phyloP scores from a whole-genome alignment of 1,139 yeast genomes.

The Protomyces lactucae-debilis region DNA sequence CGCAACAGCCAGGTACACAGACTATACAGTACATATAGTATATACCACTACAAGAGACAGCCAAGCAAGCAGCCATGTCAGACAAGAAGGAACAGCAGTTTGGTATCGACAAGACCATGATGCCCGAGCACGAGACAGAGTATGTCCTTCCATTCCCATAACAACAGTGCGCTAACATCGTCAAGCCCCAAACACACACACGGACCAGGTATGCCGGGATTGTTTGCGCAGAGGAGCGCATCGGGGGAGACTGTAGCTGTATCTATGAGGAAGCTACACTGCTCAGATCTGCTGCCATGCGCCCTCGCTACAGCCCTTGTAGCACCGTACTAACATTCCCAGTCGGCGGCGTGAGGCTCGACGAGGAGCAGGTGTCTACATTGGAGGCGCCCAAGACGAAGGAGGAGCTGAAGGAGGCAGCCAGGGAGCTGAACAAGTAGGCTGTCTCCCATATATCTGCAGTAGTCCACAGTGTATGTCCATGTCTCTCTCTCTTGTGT shows the following conservation, averaged over 20 bases:
- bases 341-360: slow-evolving; percentile 9
- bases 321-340: no score
- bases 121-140: slow-evolving; percentile 25
- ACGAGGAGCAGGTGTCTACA: slow-evolving; percentile 3
- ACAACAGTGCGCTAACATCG: background rate
- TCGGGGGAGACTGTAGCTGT: no score
- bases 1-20: background rate
- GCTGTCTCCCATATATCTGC: background rate
- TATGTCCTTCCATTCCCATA: background rate
- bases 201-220: slow-evolving; percentile 11
- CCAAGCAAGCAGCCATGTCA: background rate
- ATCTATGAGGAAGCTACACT: no score
- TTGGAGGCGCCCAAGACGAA: slow-evolving; percentile 27
- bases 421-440: slow-evolving; percentile 15
- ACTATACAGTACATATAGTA: background rate
- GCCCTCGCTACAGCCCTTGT: no score
- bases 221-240: no score
- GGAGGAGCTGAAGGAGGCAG: slow-evolving; percentile 19
- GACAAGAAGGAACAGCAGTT: slow-evolving; percentile 22
- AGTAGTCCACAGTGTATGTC: background rate
- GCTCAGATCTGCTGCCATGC: no score
- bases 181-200: slow-evolving; percentile 9
- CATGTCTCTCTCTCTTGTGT: background rate
- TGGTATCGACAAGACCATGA: slow-evolving; percentile 26
- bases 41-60: background rate